Evolutionary conservation across 192 early-diverging fungal genomes (phyloP), one percentile per base, ranked within the genome.

Genomic region (Coemansia sp.): DNA sequence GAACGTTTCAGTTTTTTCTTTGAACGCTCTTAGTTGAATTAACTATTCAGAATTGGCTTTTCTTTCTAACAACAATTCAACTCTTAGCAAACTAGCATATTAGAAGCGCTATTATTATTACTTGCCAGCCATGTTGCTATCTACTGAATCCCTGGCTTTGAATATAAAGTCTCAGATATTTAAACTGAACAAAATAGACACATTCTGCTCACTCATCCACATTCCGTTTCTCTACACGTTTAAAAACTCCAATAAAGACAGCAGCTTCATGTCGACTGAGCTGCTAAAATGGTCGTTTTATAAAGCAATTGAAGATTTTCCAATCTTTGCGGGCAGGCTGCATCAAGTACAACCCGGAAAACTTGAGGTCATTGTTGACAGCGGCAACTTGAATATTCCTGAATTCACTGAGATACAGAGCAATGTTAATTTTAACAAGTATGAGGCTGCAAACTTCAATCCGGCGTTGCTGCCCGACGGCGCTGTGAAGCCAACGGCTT

Each of bases 211-310:
- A 3, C 39, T 54, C 24, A 19, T 24, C 20, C 22, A 53, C 22
- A 38, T 68, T 3, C 66, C 66, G 26, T 4, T 20, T 0, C 24
- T 61, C n/a, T 55, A n/a, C 45, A 38, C 45, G 11, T 68, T 41
- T 22, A 37, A 32, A 43, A 68, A 68, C 16, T 19, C n/a, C 1
- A 1, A 27, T 16, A 16, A n/a, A 1, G 11, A 6, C 7, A 5
- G 10, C 10, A 23, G 51, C 4, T 68, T 68, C 37, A 68, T 68
- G 66, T 48, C 52, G 13, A 38, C 32, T 2, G 59, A 48, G 14
- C 32, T 61, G 16, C 43, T 68, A 10, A 51, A 38, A 4, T 26
- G 51, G 4, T 32, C 59, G 4, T 32, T 68, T 14, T 54, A 58
- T 38, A 22, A 6, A 3, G 51, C 45, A 2, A 27, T 68, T 16